Percentiles rank a stretch among this genome's conserved stretches.
Evolutionary conservation across 2,329 filamentous ascomycete genomes (phyloP).

Genomic region (Chaetothyriales sp.): DNA sequence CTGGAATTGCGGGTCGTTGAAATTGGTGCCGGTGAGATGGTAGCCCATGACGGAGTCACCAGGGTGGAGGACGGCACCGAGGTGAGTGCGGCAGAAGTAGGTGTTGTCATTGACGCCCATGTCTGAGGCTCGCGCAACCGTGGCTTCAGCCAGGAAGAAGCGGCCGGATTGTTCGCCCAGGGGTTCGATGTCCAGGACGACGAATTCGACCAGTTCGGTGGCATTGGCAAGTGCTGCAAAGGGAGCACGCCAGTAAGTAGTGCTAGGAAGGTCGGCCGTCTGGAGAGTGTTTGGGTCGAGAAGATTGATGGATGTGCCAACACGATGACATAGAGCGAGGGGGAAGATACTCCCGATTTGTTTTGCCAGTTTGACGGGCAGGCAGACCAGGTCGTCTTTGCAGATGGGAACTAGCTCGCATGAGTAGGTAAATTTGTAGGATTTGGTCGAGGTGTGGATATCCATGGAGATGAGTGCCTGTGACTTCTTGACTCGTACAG

Average conservation of each 20-base stretch:
- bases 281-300: constrained; percentile 84
- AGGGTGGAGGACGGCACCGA: constrained; percentile 69
- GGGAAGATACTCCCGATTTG: constrained; percentile 77
- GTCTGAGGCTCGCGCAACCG: constrained; percentile 73
- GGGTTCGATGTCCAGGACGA: constrained; percentile 86
- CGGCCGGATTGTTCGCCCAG: constrained; percentile 61
- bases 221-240: constrained; percentile 74
- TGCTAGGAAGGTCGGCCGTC: constrained; percentile 66
- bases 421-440: constrained; percentile 89
- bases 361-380: constrained; percentile 80
- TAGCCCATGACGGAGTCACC: constrained; percentile 96
- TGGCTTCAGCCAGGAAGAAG: constrained; percentile 72
- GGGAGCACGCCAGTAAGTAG: constrained; percentile 79
- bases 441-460: constrained; percentile 74
- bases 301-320: constrained; percentile 80
- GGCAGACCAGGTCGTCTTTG: constrained; percentile 89
- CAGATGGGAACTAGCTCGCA: constrained; percentile 85
- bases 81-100: constrained; percentile 80
- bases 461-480: constrained; percentile 90
- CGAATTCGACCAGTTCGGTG: constrained; percentile 74
- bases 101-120: constrained; percentile 72
- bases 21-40: constrained; percentile 73
- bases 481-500: constrained; percentile 66
- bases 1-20: constrained; percentile 78
- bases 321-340: constrained; percentile 67